Percentiles rank a stretch among this genome's conserved stretches.
Evolutionary conservation across 257 asterid genomes (phyloP).

Genomic region (Parsonsia alboflavescens): DNA sequence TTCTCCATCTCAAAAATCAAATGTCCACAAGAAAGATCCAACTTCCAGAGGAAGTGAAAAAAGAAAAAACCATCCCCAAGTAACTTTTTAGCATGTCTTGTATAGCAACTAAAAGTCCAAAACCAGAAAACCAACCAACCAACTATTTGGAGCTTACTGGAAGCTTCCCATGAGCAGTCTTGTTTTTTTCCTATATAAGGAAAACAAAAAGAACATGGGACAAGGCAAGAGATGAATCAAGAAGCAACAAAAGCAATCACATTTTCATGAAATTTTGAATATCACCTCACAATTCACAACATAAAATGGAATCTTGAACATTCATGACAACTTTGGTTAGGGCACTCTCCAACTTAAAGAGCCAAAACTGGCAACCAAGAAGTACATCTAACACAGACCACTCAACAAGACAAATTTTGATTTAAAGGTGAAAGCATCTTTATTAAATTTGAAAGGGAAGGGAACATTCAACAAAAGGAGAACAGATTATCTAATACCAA

Average conservation of each 20-base stretch:
- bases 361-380: neutral
- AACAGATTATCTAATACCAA: neutral
- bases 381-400: neutral
- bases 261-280: neutral
- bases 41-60: neutral
- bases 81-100: neutral
- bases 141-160: neutral
- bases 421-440: neutral
- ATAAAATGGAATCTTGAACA: neutral
- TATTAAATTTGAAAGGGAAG: neutral
- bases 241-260: neutral
- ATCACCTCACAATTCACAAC: neutral
- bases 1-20: neutral
- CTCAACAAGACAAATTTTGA: neutral
- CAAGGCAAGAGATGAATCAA: neutral
- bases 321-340: neutral
- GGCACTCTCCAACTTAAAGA: neutral
- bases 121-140: neutral
- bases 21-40: neutral
- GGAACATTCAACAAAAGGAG: neutral
- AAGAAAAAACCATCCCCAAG: neutral
- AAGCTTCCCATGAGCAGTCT: constrained; percentile 4
- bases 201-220: neutral
- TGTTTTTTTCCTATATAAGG: neutral
- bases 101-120: neutral